phyloP scores from a whole-genome alignment of 192 early-diverging fungal genomes.

The Phlyctochytrium bullatum region DNA sequence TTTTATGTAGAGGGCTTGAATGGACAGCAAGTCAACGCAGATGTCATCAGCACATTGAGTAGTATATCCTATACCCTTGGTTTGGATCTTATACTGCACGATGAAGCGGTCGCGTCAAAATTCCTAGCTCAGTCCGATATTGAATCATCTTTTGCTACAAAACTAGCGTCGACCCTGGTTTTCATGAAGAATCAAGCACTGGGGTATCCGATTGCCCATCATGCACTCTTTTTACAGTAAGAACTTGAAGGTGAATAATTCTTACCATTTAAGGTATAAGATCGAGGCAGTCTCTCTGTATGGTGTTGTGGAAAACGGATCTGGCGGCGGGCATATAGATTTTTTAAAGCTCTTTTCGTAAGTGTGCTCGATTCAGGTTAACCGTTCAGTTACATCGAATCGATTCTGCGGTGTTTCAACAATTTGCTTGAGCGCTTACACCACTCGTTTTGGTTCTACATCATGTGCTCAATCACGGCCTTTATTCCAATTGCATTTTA shows the following conservation, averaged over 20 bases:
- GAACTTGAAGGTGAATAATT: slow-evolving; percentile 20
- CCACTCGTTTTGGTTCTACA: slow-evolving; percentile 96
- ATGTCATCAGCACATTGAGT: slow-evolving; percentile 78
- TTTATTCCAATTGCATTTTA: slow-evolving; percentile 90
- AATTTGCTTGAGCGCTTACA: slow-evolving; percentile 93
- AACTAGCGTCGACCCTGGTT: no score
- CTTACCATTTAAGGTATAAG: slow-evolving; percentile 33
- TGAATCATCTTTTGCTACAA: slow-evolving; percentile 27
- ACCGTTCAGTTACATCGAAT: slow-evolving; percentile 71
- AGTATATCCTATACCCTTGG: slow-evolving; percentile 50
- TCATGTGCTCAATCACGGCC: slow-evolving; percentile 71
- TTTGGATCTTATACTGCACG: slow-evolving; percentile 59
- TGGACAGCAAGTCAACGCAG: slow-evolving; percentile 90
- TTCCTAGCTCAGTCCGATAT: no score
- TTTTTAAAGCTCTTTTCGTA: no score
- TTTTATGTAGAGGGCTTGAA: slow-evolving; percentile 71
- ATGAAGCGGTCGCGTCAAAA: slow-evolving; percentile 11
- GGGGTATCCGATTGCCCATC: slow-evolving; percentile 66
- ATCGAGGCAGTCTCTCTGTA: slow-evolving; percentile 39
- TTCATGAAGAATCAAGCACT: slow-evolving; percentile 67
- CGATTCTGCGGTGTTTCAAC: slow-evolving; percentile 78
- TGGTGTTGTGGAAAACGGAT: no score
- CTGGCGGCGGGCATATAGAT: no score
- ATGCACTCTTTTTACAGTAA: slow-evolving; percentile 64
- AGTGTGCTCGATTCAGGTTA: slow-evolving; percentile 23